These are phyloP conservation scores for Lachancea sp. DNA, from an alignment of 805 yeast genomes.

Conservation along the genomic window DNA sequence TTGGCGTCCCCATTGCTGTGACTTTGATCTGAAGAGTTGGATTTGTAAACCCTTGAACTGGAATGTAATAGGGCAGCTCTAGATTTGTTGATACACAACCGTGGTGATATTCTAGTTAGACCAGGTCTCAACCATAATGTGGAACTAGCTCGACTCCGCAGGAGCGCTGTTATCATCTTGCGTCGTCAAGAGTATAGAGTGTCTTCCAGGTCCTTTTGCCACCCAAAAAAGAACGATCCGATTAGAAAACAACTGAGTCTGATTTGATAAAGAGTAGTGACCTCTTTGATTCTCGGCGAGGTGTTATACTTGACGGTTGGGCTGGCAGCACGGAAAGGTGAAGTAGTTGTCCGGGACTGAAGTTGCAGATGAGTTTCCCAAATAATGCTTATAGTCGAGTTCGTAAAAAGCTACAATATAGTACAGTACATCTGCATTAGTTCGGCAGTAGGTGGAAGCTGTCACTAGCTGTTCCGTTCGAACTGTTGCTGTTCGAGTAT, in stretches of 20 bases:
- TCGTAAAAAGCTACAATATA: constrained; percentile 1
- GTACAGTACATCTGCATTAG: not conserved
- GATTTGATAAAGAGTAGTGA: too few relatives aligned
- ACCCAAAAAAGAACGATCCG: not conserved
- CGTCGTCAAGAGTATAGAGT: too few relatives aligned
- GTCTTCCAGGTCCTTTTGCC: not conserved
- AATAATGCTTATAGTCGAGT: not conserved
- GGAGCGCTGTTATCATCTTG: constrained; percentile 2
- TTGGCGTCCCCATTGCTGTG: constrained; percentile 13
- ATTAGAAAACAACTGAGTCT: too few relatives aligned
- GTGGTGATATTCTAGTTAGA: not conserved
- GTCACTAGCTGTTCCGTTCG: constrained; percentile 29
- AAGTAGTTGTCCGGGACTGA: too few relatives aligned
- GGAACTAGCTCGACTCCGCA: not conserved
- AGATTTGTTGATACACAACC: not conserved
- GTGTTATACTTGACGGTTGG: too few relatives aligned
- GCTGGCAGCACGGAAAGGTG: too few relatives aligned
- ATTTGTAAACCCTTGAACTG: not conserved
- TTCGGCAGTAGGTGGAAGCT: not conserved
- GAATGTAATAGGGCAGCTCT: constrained; percentile 3
- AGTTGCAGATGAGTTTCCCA: not conserved
- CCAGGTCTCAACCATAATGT: not conserved
- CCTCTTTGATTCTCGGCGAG: too few relatives aligned
- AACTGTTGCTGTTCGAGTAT: constrained; percentile 53
- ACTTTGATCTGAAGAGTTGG: not conserved